Evolutionary conservation across 2,329 filamentous ascomycete species (phyloP), one percentile per base, ranked within the genome.

Genomic region (Exophiala sp.): DNA sequence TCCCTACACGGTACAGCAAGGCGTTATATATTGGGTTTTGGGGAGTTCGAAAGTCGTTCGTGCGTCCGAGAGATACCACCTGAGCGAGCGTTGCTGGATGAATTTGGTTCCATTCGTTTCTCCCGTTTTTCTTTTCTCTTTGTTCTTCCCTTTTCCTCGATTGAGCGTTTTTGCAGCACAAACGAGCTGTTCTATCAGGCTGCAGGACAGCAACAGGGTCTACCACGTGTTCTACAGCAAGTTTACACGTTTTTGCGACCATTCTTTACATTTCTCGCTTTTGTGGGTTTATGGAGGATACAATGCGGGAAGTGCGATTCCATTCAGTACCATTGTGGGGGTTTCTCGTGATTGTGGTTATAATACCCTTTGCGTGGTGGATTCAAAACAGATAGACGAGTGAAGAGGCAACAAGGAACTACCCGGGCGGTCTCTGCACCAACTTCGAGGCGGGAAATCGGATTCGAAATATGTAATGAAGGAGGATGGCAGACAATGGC

Each of bases 11-110:
- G 39, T 30, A 45, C 24, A 48, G 49, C 49, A 48, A 24, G 49
- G 49, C 49, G 49, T 52, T 52, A n/a, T 43, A n/a, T 39, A 21
- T 38, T 27, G 30, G 24, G 40, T 41, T 43, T 27, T 27, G 24
- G 14, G 50, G 47, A 42, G 40, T 50, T 50, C 39, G 38, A 43
- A 11, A 27, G 41, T 37, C 30, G 44, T 52, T 48, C 48, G 22
- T 45, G 41, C 35, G n/a, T n/a, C n/a, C n/a, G n/a, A n/a, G 44
- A 55, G 52, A 55, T 55, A 55, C 52, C 52, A 55, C 48, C 18
- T 54, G 30, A 45, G 44, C 48, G 48, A n/a, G n/a, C n/a, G 48
- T 46, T 41, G 24, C 40, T 27, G 48, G 43, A 41, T 24, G 21
- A 41, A 24, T 27, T 9, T 41, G n/a, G 8, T 27, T 27, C 38